A percentile compares a stretch with the other conserved stretches of the same genome.
These are phyloP conservation scores for Cyclotella choctawhatcheeana DNA, from an alignment of 108 stramenopile species.

Conservation along the genomic window DNA sequence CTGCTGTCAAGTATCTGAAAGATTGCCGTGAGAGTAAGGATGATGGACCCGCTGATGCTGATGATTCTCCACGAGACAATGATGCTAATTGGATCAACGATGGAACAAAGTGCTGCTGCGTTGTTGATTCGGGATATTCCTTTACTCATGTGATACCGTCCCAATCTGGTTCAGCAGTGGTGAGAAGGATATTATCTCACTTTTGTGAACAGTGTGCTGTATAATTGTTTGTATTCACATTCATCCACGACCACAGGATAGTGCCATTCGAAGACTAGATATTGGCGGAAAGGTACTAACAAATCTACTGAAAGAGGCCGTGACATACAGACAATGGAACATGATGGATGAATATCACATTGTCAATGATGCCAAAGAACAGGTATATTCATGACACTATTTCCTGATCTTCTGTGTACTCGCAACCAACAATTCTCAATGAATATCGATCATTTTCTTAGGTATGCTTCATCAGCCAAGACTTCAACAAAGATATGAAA, in stretches of 20 bases:
- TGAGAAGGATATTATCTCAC: not conserved
- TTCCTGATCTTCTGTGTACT: too few species aligned
- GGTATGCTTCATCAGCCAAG: slow-evolving; percentile 67
- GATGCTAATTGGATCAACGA: slow-evolving; percentile 37
- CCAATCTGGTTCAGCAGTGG: slow-evolving; percentile 53
- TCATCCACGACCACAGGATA: not conserved
- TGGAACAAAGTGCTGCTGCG: slow-evolving; percentile 73
- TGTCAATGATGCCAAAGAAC: slow-evolving; percentile 81
- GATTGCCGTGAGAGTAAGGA: not conserved
- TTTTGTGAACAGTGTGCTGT: not conserved
- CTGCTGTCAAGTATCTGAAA: slow-evolving; percentile 41
- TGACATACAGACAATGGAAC: slow-evolving; percentile 95
- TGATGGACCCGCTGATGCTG: not conserved
- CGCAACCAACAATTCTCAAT: not conserved
- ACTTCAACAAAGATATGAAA: slow-evolving; percentile 78
- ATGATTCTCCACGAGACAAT: not conserved
- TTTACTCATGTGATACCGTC: slow-evolving; percentile 89
- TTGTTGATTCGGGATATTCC: slow-evolving; percentile 93
- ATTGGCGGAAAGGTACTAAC: slow-evolving; percentile 93
- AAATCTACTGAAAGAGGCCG: slow-evolving; percentile 90
- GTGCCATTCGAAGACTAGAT: slow-evolving; percentile 67
- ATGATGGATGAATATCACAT: slow-evolving; percentile 95
- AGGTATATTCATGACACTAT: too few species aligned
- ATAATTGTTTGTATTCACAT: not conserved
- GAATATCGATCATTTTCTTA: too few species aligned